Conservation (phyloP, 1,284 basidiomycete species). For the Microbotryum silenes-acaulis region DNA sequence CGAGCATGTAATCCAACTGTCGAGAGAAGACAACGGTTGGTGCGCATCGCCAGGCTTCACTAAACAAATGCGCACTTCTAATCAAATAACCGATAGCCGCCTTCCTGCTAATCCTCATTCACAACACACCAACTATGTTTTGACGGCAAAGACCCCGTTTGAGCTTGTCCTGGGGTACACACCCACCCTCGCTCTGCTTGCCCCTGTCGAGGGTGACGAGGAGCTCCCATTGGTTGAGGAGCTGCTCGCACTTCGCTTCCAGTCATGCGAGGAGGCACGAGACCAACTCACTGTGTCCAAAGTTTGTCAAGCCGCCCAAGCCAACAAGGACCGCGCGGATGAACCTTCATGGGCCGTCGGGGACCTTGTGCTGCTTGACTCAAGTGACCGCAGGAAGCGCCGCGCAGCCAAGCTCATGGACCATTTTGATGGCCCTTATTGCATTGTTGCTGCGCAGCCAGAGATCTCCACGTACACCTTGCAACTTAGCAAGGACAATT, state of each 20-base stretch:
- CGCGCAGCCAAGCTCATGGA: slow-evolving; percentile 6
- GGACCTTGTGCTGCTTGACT: slow-evolving; percentile 3
- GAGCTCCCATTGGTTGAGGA: slow-evolving; percentile 5
- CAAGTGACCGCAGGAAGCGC: background rate
- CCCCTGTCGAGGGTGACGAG: background rate
- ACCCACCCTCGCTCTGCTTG: slow-evolving; percentile 34
- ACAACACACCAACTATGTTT: too few relatives aligned
- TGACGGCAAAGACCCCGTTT: slow-evolving; percentile 22
- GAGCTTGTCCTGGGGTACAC: slow-evolving; percentile 27
- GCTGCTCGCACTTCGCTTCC: too few relatives aligned
- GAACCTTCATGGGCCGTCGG: slow-evolving; percentile 27
- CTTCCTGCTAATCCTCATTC: too few relatives aligned
- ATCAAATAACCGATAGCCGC: too few relatives aligned
- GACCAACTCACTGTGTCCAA: too few relatives aligned
- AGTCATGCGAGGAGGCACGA: too few relatives aligned
- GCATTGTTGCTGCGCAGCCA: slow-evolving; percentile 22
- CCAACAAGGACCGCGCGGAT: too few relatives aligned
- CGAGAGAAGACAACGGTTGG: too few relatives aligned
- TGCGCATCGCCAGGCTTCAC: too few relatives aligned
- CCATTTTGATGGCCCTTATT: background rate
- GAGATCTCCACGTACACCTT: slow-evolving; percentile 27
- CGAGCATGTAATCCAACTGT: too few relatives aligned
- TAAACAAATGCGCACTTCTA: too few relatives aligned
- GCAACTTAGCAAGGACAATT: slow-evolving; percentile 33
- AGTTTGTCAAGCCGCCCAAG: too few relatives aligned